Evolutionary conservation across 208 protist species (phyloP).

Genomic region (Crithidia brevicula): DNA sequence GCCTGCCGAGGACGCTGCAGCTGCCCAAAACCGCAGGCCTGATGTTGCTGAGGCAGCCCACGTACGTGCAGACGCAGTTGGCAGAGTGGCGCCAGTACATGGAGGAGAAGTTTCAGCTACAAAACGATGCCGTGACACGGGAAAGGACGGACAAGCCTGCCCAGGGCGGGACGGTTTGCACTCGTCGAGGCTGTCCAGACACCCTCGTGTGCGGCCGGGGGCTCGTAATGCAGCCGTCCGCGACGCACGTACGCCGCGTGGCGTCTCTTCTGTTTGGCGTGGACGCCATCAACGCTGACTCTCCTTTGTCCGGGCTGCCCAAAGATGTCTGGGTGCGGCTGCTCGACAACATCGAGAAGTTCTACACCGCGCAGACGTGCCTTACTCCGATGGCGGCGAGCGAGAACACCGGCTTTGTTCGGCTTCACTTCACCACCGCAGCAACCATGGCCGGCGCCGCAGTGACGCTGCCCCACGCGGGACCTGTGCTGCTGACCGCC

Average conservation of each 20-base stretch:
- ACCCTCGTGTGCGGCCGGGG: constrained; percentile 16
- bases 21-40: neutral
- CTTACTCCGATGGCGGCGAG: neutral
- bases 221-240: constrained; percentile 17
- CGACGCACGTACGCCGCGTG: constrained; percentile 9
- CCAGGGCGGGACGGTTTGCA: no score
- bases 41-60: neutral
- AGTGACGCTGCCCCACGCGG: neutral
- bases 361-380: neutral
- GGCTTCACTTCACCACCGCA: neutral
- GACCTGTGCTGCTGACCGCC: neutral
- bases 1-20: constrained; percentile 14
- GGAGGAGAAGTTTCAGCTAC: neutral
- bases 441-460: neutral
- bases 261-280: constrained; percentile 11
- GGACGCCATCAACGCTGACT: neutral
- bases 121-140: neutral
- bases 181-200: no score
- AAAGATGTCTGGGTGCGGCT: neutral
- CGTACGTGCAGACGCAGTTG: constrained; percentile 2
- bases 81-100: constrained; percentile 19
- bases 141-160: no score
- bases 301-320: no score
- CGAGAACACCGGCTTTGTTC: neutral
- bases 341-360: neutral